phyloP scores from a whole-genome alignment of 2,329 filamentous ascomycete species.

The Epichloe typhina region DNA sequence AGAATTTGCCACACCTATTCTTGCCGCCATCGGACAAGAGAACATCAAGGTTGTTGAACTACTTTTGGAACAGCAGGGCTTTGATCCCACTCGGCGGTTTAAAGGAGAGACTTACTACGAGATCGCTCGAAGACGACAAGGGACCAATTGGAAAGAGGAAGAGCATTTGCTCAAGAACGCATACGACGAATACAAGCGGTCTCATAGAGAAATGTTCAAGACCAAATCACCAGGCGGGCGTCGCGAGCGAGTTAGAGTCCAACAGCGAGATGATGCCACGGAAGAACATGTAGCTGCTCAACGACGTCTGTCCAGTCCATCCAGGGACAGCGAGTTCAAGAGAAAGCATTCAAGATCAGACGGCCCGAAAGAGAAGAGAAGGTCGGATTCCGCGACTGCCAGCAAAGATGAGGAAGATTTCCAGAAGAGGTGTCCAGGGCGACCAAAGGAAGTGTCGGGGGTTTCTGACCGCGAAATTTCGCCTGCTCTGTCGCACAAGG shows the following conservation, averaged over 20 bases:
- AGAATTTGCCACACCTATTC: slow-evolving; percentile 81
- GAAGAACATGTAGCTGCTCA: slow-evolving; percentile 32
- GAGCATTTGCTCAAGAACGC: slow-evolving; percentile 65
- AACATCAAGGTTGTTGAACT: slow-evolving; percentile 77
- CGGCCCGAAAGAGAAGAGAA: slow-evolving; percentile 37
- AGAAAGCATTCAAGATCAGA: slow-evolving; percentile 30
- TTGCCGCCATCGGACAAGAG: slow-evolving; percentile 81
- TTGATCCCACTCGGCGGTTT: slow-evolving; percentile 69
- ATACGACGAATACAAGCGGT: slow-evolving; percentile 51
- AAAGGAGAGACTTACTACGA: slow-evolving; percentile 77
- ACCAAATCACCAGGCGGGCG: slow-evolving; percentile 34
- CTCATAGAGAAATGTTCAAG: slow-evolving; percentile 34
- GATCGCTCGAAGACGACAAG: slow-evolving; percentile 67
- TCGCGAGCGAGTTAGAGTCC: slow-evolving; percentile 28
- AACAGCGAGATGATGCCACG: slow-evolving; percentile 29
- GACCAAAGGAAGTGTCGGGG: slow-evolving; percentile 40
- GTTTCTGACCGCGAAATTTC: slow-evolving; percentile 41
- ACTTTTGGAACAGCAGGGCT: slow-evolving; percentile 60
- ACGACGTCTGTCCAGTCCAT: slow-evolving; percentile 35
- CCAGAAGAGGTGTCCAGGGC: slow-evolving; percentile 37
- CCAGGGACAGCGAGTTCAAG: slow-evolving; percentile 29
- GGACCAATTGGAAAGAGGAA: slow-evolving; percentile 84
- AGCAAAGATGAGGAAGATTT: slow-evolving; percentile 33
- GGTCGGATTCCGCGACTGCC: slow-evolving; percentile 27
- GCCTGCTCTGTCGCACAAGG: slow-evolving; percentile 33